Evolutionary conservation across 805 yeast genomes (phyloP).

Genomic region (Maudiozyma barnettii): DNA sequence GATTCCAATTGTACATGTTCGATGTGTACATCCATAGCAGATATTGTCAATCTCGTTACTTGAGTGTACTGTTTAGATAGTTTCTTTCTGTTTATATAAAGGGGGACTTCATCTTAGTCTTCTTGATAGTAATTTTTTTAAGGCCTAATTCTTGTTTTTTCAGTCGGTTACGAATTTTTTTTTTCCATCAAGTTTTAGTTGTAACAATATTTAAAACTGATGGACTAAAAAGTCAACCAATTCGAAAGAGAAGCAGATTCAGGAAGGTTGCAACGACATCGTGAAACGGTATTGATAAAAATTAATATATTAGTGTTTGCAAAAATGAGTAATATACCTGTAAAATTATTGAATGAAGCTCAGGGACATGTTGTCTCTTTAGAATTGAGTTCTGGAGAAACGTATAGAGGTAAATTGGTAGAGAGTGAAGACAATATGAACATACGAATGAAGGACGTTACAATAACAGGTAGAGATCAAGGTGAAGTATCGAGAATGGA

Average conservation of each 20-base stretch:
- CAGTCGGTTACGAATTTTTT: too few relatives aligned
- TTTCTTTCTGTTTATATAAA: too few relatives aligned
- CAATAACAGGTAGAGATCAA: constrained; percentile 71
- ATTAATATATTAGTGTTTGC: not conserved
- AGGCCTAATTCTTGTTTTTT: too few relatives aligned
- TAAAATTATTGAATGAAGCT: constrained; percentile 78
- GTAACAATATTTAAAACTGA: too few relatives aligned
- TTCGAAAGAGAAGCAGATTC: too few relatives aligned
- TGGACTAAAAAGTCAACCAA: too few relatives aligned
- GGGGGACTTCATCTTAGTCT: too few relatives aligned
- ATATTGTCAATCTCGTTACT: too few relatives aligned
- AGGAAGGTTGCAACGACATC: too few relatives aligned
- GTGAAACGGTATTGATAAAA: not conserved
- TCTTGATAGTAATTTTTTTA: too few relatives aligned
- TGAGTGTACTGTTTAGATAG: too few relatives aligned
- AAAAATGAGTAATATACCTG: constrained; percentile 42
- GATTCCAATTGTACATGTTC: constrained; percentile 41
- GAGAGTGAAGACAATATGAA: constrained; percentile 95
- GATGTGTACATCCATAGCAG: constrained; percentile 17
- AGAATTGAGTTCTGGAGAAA: constrained; percentile 77
- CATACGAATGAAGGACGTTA: constrained; percentile 72
- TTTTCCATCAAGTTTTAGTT: too few relatives aligned
- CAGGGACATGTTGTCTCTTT: constrained; percentile 79
- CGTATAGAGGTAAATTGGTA: constrained; percentile 76
- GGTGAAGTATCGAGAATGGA: constrained; percentile 57